Base-by-base conservation (phyloP, 164 flowering plant species). In the Magnolia officinalis region DNA sequence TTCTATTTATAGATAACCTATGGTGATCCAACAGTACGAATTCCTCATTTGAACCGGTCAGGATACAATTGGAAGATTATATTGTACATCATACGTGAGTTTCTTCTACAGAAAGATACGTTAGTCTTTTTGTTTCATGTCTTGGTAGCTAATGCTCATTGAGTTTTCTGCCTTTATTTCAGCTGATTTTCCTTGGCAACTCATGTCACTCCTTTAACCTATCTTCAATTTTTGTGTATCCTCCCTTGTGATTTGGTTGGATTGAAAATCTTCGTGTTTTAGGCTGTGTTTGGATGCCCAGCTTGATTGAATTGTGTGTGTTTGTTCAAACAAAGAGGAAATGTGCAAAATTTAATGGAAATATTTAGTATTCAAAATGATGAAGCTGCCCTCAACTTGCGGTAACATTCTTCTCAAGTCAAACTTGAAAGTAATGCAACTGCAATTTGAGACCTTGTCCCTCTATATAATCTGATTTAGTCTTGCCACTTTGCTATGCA, bases 11-110 rank as follows among this genome's bases (percentile, higher is more conserved):
- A 95, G 99, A 88, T 95, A 80, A 93, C 97, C 1, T 95, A 95
- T 86, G 99, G 99, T 73, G 97, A 95, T 84, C 99, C 99, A 23
- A 84, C 78, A 7, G 99, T 86, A 21, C 89, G 99, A 83, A 84
- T 93, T 85, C 92, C 89, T 75, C 91, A 91, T 87, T 73, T 95
- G 83, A 88, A 74, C 59, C 84, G 86, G 72, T 83, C 88, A 29
- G 85, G 75, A 59, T 92, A 90, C 87, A 86, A 85, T 73, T 95
- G 99, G 99, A 83, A 87, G 50, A 86, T 87, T 65, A 77, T 63
- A 45, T 77, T 95, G 77, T 91, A 92, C 84, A 88, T 91, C 51
- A 90, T 92, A 80, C 89, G 99, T 93, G 86, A 91, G 98, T 84
- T 75, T 45, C 76, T 63, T 45, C 19, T 55, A 16, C 58, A n/a